Percentiles rank a stretch among this genome's conserved stretches.
Conservation (phyloP, 192 early-diverging fungal genomes). For the Irineochytrium annulatum region DNA sequence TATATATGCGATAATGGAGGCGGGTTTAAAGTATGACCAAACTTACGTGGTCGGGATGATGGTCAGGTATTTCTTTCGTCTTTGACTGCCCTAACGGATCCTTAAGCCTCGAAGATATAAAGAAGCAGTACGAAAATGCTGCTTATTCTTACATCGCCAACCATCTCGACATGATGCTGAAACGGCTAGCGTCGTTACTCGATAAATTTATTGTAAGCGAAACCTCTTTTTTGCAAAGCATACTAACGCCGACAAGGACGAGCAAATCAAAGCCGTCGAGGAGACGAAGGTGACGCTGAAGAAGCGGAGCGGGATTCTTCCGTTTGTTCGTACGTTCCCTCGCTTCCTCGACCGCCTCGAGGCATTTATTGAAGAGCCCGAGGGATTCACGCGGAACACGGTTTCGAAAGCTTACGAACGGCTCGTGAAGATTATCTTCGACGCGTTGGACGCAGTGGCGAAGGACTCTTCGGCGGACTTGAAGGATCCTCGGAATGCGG, state of each 20-base stretch:
- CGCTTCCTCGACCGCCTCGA: slow-evolving; percentile 25
- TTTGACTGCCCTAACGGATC: no score
- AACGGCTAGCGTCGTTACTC: slow-evolving; percentile 66
- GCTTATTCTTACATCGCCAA: slow-evolving; percentile 67
- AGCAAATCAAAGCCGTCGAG: slow-evolving; percentile 86
- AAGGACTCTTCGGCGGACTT: slow-evolving; percentile 56
- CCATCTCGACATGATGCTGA: slow-evolving; percentile 62
- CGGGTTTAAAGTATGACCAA: slow-evolving; percentile 48
- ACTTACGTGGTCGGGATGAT: slow-evolving; percentile 76
- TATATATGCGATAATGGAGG: slow-evolving; percentile 69
- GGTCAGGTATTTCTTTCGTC: no score
- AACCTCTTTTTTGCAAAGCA: slow-evolving; percentile 9
- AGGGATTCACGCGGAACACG: slow-evolving; percentile 46
- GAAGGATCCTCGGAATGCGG: slow-evolving; percentile 49
- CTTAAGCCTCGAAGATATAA: slow-evolving; percentile 66
- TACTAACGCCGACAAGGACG: slow-evolving; percentile 45
- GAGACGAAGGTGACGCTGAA: slow-evolving; percentile 85
- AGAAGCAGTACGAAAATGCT: slow-evolving; percentile 64
- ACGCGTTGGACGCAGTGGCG: slow-evolving; percentile 77
- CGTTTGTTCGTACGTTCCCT: slow-evolving; percentile 86
- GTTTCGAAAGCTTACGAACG: slow-evolving; percentile 79
- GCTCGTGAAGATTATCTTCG: slow-evolving; percentile 80
- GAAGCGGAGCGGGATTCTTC: slow-evolving; percentile 84
- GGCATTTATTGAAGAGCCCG: neutral
- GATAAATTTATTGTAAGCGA: slow-evolving; percentile 60